These are phyloP conservation scores for Anthoceros angustus DNA, from an alignment of 225 moss, liverwort and hornwort species.

Conservation along the genomic window DNA sequence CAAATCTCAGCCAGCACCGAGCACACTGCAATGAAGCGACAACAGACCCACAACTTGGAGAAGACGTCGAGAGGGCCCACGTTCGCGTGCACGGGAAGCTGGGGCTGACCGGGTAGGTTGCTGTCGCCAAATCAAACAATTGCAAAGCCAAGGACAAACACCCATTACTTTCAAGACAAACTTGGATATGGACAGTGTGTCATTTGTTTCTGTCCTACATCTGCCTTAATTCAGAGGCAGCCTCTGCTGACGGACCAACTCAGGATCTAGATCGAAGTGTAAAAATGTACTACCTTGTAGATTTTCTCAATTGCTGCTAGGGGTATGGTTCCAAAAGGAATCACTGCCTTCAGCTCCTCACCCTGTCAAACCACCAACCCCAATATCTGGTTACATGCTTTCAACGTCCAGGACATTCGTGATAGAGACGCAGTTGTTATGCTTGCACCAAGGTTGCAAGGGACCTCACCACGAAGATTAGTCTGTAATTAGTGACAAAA, in stretches of 20 bases:
- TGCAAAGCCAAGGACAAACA: slow-evolving; percentile 6
- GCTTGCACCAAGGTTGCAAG: not conserved
- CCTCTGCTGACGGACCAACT: not conserved
- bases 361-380: slow-evolving; percentile 30
- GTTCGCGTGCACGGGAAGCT: slow-evolving; percentile 23
- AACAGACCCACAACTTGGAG: slow-evolving; percentile 78
- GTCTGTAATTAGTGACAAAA: slow-evolving; percentile 78
- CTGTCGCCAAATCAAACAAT: slow-evolving; percentile 12
- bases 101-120: slow-evolving; percentile 33
- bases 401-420: not conserved
- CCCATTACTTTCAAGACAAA: not conserved
- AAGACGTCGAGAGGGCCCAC: slow-evolving; percentile 39
- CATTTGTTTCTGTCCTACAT: no score
- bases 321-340: slow-evolving; percentile 82
- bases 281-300: slow-evolving; percentile 41
- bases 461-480: slow-evolving; percentile 66
- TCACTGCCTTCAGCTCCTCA: slow-evolving; percentile 45
- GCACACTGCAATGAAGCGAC: not conserved
- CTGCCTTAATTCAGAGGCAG: not conserved
- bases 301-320: slow-evolving; percentile 76
- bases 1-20: not conserved
- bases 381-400: not conserved
- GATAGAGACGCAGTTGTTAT: not conserved
- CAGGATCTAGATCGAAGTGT: not conserved
- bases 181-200: no score